Evolutionary conservation across 2,329 filamentous ascomycete species (phyloP), one percentile per base, ranked within the genome.

Genomic region (Colletotrichum theobromicola): DNA sequence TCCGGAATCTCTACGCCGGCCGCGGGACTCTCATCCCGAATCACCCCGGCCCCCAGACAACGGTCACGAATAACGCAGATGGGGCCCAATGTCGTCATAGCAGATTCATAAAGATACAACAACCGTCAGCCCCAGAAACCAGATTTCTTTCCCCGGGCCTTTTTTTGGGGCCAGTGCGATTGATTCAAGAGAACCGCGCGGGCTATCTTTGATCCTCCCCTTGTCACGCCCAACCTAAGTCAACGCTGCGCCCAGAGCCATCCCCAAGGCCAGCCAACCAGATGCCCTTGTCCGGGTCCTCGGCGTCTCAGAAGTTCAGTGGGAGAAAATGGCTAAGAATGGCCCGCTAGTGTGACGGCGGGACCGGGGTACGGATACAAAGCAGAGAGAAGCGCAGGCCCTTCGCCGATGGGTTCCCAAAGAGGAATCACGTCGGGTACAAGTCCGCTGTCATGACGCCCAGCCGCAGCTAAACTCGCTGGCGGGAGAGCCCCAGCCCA

Each of bases 321-420:
- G 24, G 16, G 6, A 26, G 28, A 26, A 5, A 32, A 50, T 60
- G 42, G 42, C 53, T 68, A 21, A 69, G 46, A 69, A 69, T 26
- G 67, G 67, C 21, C 21, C 37, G n/a, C 30, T 28, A 69, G 37
- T 34, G 67, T 69, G 35, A 12, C 61, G 24, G 46, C 18, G 42
- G 42, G 32, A 58, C 61, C 16, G 46, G 62, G 61, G 50, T 24
- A 9, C 2, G n/a, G n/a, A n/a, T n/a, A 37, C 34, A 15, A 12
- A 2, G 16, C 53, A 24, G 53, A 24, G 53, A 24, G 28, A 57
- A 28, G 53, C 24, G 21, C 53, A 53, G 55, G 53, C 63, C 64
- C 69, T 53, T 72, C 69, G 69, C 69, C 69, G 69, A 72, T 64
- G 55, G 63, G 37, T 67, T 72, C 69, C 69, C 37, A 9, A 72